A percentile compares a stretch with the other conserved stretches of the same genome.
Conservation (phyloP, 805 yeast genomes). For the Tetrapisispora namnaoensis region DNA sequence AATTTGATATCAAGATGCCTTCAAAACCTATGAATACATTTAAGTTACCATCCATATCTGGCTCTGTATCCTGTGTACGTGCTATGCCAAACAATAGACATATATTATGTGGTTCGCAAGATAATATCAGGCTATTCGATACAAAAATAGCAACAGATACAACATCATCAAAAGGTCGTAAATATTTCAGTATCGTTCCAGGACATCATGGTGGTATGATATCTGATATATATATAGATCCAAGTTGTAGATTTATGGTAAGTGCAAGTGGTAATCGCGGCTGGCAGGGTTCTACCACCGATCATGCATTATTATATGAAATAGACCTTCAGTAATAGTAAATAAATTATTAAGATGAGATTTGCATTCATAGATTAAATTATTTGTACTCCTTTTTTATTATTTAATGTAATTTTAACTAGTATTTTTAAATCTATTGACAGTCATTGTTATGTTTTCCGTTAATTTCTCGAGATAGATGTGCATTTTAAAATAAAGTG, state of each 20-base stretch:
- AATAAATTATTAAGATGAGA: neutral
- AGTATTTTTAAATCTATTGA: neutral
- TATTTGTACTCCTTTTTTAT: too few species aligned
- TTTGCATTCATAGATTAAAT: neutral
- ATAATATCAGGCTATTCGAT: constrained; percentile 73
- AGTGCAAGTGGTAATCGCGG: constrained; percentile 91
- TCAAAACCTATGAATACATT: constrained; percentile 49
- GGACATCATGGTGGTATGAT: constrained; percentile 94
- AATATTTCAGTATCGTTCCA: constrained; percentile 85
- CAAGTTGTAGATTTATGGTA: constrained; percentile 77
- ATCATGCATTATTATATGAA: constrained; percentile 73
- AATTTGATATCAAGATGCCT: constrained; percentile 50
- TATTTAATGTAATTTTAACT: too few species aligned
- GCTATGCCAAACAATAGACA: constrained; percentile 76
- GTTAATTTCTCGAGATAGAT: too few species aligned
- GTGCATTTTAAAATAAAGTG: too few species aligned
- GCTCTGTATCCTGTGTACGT: constrained; percentile 75
- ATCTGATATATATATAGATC: constrained; percentile 71
- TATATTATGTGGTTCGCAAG: constrained; percentile 79
- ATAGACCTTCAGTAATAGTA: constrained; percentile 38
- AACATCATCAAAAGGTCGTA: constrained; percentile 10
- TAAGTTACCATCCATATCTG: constrained; percentile 77
- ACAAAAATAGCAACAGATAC: constrained; percentile 4
- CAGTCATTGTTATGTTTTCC: neutral
- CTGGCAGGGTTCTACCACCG: constrained; percentile 80